Base-by-base conservation (phyloP, 768 basidiomycete species). In the Rhodotorula sphaerocarpa region DNA sequence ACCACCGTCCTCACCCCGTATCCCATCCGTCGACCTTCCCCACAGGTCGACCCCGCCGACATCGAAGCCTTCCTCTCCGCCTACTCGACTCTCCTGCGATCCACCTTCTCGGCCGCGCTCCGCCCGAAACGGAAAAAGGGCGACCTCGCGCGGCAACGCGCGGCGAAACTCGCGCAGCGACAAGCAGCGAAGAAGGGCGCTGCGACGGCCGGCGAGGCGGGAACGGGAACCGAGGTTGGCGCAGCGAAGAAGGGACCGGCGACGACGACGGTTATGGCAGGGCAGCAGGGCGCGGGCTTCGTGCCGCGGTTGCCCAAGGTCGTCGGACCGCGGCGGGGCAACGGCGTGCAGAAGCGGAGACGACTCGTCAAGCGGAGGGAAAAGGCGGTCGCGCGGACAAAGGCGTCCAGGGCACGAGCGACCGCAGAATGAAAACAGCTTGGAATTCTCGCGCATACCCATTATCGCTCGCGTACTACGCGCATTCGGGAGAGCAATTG, bases 321-420 rank as follows among this genome's bases (percentile, higher is more conserved):
- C 10, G 59, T 67, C 9, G 66, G 66, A 20, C 66, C 66, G 31
- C 42, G 56, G 21, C 16, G 66, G n/a, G 66, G 66, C 12, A 57
- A 56, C 16, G 66, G 66, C 7, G 47, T 44, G 15, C 21, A 56
- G 51, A 63, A 60, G 59, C 31, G 66, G 46, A 15, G 47, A 10
- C 25, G 51, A 20, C 14, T 50, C 6, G 20, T 20, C 41, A 63
- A 33, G 62, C 30, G 30, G 50, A 41, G 61, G 27, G 43, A 56
- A 18, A 60, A 53, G 45, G 11, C 21, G 5, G 61, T 55, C 33
- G 31, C 27, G 34, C 36, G 57, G 34, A n/a, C 41, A 14, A 34
- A 50, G 52, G 50, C 39, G 50, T 0, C 36, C 20, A 33, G 54
- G 43, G 31, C 11, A 47, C 33, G 50, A 9, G 47, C 30, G 6